Evolutionary conservation across 1,284 basidiomycete species (phyloP).

Genomic region (Schizophyllum commune): DNA sequence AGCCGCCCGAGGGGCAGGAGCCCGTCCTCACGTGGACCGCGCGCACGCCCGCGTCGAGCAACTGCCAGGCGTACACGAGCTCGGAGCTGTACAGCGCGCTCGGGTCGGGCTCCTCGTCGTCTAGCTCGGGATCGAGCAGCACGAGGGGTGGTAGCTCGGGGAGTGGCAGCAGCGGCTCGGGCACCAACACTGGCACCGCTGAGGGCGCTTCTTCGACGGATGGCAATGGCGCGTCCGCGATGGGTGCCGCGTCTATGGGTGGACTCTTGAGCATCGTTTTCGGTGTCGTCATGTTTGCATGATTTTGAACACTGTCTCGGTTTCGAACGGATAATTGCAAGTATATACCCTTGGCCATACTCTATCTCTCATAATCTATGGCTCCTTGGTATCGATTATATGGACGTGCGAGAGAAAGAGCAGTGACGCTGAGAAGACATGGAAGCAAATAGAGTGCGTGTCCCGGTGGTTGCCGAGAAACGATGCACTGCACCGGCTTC

Average conservation of each 20-base stretch:
- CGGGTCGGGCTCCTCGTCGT: not conserved
- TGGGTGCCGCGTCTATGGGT: not conserved
- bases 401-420: no score
- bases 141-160: not conserved
- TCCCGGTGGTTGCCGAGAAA: no score
- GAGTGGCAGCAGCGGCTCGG: not conserved
- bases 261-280: not conserved
- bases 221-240: not conserved
- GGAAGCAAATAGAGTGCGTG: no score
- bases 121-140: not conserved
- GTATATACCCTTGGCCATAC: no score
- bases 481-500: no score
- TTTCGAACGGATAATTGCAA: no score
- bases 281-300: not conserved
- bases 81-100: constrained; percentile 7
- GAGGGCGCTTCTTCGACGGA: not conserved
- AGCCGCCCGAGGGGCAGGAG: constrained; percentile 7
- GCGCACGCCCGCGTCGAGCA: constrained; percentile 4
- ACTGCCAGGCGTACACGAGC: constrained; percentile 4
- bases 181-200: not conserved
- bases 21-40: constrained; percentile 9
- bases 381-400: no score
- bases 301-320: not conserved
- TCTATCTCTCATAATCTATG: no score
- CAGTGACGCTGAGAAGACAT: no score